Evolutionary conservation across 192 early-diverging fungal species (phyloP).

Genomic region (Podila verticillata): DNA sequence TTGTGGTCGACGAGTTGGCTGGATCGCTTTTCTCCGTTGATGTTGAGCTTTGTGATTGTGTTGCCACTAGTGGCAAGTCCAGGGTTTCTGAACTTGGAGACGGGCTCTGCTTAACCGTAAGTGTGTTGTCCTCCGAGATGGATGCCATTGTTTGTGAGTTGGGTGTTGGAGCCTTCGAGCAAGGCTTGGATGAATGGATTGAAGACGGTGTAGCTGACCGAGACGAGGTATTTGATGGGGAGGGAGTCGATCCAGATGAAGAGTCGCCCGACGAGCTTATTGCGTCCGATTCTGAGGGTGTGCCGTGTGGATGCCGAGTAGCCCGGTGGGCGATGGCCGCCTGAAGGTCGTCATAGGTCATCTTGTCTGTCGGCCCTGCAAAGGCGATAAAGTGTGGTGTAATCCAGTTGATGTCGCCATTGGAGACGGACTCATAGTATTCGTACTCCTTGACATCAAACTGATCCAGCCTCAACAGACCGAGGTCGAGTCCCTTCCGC

Average conservation of each 20-base stretch:
- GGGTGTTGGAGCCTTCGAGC: neutral
- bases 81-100: too few species aligned
- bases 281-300: neutral
- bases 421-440: slow-evolving; percentile 73
- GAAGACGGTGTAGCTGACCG: slow-evolving; percentile 11
- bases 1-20: neutral
- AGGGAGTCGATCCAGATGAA: slow-evolving; percentile 1
- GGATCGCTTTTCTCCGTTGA: neutral
- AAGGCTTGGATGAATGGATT: neutral
- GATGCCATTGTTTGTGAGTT: too few species aligned
- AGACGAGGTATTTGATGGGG: neutral
- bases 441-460: slow-evolving; percentile 78
- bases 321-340: neutral
- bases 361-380: slow-evolving; percentile 69
- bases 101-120: too few species aligned
- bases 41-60: too few species aligned
- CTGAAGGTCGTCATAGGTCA: slow-evolving; percentile 17
- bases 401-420: slow-evolving; percentile 83
- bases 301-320: slow-evolving; percentile 2
- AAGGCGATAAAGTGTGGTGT: slow-evolving; percentile 77
- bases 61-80: too few species aligned
- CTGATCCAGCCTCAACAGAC: slow-evolving; percentile 66
- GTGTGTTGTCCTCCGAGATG: too few species aligned
- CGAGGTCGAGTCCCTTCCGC: slow-evolving; percentile 62
- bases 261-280: neutral